Evolutionary conservation across 2,329 filamentous ascomycete species (phyloP).

Genomic region (Talaromyces sp.): DNA sequence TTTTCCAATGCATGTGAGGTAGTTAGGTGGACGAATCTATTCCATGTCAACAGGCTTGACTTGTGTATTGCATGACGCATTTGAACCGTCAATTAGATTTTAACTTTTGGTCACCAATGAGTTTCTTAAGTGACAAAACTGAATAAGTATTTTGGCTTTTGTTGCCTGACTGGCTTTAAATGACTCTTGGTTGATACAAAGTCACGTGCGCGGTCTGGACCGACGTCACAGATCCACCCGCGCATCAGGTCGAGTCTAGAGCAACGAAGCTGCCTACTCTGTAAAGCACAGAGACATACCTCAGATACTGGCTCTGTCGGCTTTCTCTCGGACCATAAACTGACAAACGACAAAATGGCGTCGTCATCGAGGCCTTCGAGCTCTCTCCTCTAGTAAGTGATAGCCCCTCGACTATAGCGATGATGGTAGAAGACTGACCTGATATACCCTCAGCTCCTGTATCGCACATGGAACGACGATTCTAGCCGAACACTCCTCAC

Average conservation of each 20-base stretch:
- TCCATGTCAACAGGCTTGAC: neutral
- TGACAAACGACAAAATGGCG: slow-evolving; percentile 44
- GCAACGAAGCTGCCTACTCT: neutral
- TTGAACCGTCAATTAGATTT: neutral
- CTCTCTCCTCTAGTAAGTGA: slow-evolving; percentile 66
- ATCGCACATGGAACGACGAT: slow-evolving; percentile 93
- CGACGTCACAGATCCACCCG: slow-evolving; percentile 1
- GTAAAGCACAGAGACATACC: neutral
- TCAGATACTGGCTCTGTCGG: neutral
- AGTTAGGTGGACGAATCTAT: neutral
- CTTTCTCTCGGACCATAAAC: neutral
- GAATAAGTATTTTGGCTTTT: neutral
- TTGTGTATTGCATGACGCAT: neutral
- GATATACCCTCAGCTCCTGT: slow-evolving; percentile 63
- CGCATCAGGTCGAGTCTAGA: neutral
- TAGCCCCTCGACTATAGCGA: slow-evolving; percentile 1
- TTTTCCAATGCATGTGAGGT: neutral
- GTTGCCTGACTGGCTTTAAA: neutral
- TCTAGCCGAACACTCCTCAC: slow-evolving; percentile 84
- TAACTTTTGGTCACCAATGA: neutral
- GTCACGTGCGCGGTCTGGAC: neutral
- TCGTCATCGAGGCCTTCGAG: slow-evolving; percentile 63
- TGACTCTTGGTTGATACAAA: neutral
- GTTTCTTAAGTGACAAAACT: neutral
- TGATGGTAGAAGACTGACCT: slow-evolving; percentile 6